Conservation (phyloP, 2,329 filamentous ascomycete species). For the Colletotrichum spaethianum region DNA sequence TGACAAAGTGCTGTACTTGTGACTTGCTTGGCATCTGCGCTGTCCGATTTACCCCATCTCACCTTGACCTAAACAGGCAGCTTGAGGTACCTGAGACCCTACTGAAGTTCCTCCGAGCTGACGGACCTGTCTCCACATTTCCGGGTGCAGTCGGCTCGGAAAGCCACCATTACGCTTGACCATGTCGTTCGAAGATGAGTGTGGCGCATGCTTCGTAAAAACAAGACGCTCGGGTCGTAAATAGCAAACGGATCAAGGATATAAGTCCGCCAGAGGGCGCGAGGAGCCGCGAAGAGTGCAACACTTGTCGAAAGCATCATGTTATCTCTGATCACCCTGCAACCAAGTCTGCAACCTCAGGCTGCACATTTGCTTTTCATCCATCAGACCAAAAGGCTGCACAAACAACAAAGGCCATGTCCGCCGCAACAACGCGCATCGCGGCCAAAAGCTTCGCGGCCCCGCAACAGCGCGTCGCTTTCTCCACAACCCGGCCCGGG, state of each 20-base stretch:
- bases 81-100: neutral
- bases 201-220: slow-evolving; percentile 28
- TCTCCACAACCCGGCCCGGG: slow-evolving; percentile 27
- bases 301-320: neutral
- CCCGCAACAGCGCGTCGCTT: slow-evolving; percentile 19
- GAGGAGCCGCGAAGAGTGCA: neutral
- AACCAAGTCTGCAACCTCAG: neutral
- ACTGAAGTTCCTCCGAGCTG: slow-evolving; percentile 5
- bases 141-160: slow-evolving; percentile 16
- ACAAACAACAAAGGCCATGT: neutral
- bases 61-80: neutral
- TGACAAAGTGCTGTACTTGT: neutral
- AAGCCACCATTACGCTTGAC: neutral
- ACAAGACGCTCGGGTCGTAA: slow-evolving; percentile 21
- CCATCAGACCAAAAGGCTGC: no score
- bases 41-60: neutral
- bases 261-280: neutral
- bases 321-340: neutral
- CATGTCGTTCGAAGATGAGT: slow-evolving; percentile 8
- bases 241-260: neutral
- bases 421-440: slow-evolving; percentile 8
- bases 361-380: rapidly evolving
- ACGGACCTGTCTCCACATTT: neutral
- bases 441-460: neutral
- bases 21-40: neutral